A percentile compares a stretch with the other conserved stretches of the same genome.
phyloP scores from a whole-genome alignment of 805 yeast genomes.

The Blastobotrys mokoenaii region DNA sequence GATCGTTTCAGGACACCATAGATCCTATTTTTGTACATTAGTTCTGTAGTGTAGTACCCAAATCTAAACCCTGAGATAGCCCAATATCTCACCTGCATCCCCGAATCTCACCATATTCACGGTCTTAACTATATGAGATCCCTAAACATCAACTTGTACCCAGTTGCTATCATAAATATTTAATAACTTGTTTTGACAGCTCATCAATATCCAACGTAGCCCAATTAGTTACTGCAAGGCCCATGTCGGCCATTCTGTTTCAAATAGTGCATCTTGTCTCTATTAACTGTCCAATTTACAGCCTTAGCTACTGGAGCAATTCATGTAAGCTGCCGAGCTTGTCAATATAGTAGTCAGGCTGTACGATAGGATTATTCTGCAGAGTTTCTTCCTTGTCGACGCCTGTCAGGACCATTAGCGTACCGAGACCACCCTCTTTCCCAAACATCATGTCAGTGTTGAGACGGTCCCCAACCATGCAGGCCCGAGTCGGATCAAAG shows the following conservation, averaged over 20 bases:
- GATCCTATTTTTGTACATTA: no score
- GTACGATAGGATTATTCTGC: conserved; percentile 31
- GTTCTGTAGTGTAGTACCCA: no score
- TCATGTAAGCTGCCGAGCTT: conserved; percentile 74
- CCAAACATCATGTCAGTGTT: conserved; percentile 96
- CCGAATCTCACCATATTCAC: no score
- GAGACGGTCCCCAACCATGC: conserved; percentile 93
- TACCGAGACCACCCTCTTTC: conserved; percentile 73
- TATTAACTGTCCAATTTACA: background rate
- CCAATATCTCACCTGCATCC: no score
- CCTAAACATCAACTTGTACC: no score
- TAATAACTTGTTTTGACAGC: no score
- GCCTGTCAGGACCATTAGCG: conserved; percentile 84
- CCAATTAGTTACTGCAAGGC: background rate
- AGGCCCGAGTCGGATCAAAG: conserved; percentile 46
- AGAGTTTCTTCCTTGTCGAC: conserved; percentile 65
- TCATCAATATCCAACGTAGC: no score
- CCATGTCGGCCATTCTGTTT: background rate
- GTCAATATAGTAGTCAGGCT: conserved; percentile 62
- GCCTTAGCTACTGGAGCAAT: conserved; percentile 21
- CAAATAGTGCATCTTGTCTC: background rate
- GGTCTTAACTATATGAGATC: no score
- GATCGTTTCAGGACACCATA: no score
- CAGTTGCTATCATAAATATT: no score
- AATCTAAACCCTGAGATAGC: no score